Evolutionary conservation across 768 basidiomycete species (phyloP).

Genomic region (Serendipita indica): DNA sequence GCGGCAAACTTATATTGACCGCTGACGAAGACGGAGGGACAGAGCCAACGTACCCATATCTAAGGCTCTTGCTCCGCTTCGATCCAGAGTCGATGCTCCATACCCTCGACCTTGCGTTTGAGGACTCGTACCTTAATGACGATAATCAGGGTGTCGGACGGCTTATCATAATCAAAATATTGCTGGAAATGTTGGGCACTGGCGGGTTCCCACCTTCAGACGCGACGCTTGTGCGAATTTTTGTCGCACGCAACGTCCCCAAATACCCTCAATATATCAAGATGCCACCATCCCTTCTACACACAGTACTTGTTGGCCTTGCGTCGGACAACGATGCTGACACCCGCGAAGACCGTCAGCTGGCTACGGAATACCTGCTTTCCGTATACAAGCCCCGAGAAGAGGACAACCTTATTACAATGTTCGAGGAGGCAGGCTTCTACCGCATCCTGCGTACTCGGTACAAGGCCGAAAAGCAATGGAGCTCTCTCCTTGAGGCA

Average conservation of each 20-base stretch:
- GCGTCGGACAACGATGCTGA: slow-evolving; percentile 57
- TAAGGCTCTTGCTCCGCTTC: slow-evolving; percentile 66
- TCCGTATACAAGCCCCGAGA: slow-evolving; percentile 83
- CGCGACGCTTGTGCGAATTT: slow-evolving; percentile 80
- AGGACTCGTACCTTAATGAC: slow-evolving; percentile 82
- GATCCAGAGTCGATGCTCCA: slow-evolving; percentile 92
- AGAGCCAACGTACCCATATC: slow-evolving; percentile 84
- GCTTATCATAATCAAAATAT: slow-evolving; percentile 65
- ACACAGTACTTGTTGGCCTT: slow-evolving; percentile 63
- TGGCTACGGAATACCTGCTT: slow-evolving; percentile 85
- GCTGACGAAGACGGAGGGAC: slow-evolving; percentile 55
- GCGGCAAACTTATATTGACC: slow-evolving; percentile 59
- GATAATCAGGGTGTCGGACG: slow-evolving; percentile 51
- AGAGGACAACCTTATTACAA: slow-evolving; percentile 41
- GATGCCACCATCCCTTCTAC: slow-evolving; percentile 50
- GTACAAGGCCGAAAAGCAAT: slow-evolving; percentile 60
- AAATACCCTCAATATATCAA: slow-evolving; percentile 85
- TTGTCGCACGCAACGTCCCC: slow-evolving; percentile 89
- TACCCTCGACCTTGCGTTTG: slow-evolving; percentile 85
- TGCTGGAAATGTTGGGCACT: slow-evolving; percentile 57
- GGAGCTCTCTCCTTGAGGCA: slow-evolving; percentile 58
- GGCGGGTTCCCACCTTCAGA: slow-evolving; percentile 36
- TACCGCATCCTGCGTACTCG: slow-evolving; percentile 76
- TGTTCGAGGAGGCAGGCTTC: slow-evolving; percentile 78
- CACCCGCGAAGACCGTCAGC: slow-evolving; percentile 85